Percentiles rank a stretch among this genome's conserved stretches.
Conservation (phyloP, 345 rosid genomes). For the Erysimum cheiranthoides region DNA sequence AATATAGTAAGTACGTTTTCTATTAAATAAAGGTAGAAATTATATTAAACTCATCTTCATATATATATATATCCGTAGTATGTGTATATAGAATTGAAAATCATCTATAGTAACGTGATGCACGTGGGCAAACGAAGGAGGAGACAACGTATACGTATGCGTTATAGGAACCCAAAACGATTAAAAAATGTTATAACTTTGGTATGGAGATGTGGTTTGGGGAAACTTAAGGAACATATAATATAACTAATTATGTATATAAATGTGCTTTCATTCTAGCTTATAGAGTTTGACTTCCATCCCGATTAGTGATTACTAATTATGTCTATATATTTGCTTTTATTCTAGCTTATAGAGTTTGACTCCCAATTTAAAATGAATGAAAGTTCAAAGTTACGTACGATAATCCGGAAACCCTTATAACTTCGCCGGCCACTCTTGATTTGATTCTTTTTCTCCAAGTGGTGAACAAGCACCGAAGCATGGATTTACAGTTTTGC, state of each 20-base stretch:
- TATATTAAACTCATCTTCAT: background rate
- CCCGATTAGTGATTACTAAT: background rate
- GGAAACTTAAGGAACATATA: background rate
- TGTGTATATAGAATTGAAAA: background rate
- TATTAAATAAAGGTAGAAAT: background rate
- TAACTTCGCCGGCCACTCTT: constrained; percentile 10
- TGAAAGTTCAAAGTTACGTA: no score
- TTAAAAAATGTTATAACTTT: constrained; percentile 5
- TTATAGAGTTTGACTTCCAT: constrained; percentile 23
- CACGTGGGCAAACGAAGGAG: constrained; percentile 36
- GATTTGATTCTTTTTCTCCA: constrained; percentile 1
- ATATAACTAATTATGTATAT: background rate
- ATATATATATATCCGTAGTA: background rate
- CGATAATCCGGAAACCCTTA: background rate
- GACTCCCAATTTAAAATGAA: background rate
- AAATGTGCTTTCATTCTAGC: constrained; percentile 6
- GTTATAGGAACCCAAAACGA: background rate
- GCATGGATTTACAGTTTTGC: background rate
- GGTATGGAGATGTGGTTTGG: constrained; percentile 8
- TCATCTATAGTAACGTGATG: constrained; percentile 28
- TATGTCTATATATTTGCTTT: background rate
- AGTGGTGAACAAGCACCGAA: background rate
- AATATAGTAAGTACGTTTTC: constrained; percentile 8
- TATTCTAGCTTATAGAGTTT: constrained; percentile 26
- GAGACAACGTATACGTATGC: constrained; percentile 16